A percentile compares a stretch with the other conserved stretches of the same genome.
phyloP scores from a whole-genome alignment of 2,329 filamentous ascomycete genomes.

The Phaeophleospora eucalypticola region DNA sequence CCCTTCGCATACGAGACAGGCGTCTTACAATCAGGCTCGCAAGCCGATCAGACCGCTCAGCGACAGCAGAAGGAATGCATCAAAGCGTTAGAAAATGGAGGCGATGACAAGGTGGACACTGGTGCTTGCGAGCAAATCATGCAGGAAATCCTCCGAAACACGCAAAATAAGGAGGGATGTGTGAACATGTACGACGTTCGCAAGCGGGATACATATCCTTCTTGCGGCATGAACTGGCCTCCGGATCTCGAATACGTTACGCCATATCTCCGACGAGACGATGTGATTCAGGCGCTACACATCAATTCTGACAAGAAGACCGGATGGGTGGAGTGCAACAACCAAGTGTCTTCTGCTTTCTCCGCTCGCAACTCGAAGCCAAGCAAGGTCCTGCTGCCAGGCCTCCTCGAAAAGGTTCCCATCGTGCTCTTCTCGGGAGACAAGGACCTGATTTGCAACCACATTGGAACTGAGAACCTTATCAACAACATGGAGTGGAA shows the following conservation, averaged over 20 bases:
- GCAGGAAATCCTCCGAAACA: conserved; percentile 64
- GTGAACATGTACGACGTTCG: conserved; percentile 97
- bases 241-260: conserved; percentile 73
- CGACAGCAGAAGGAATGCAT: conserved; percentile 65
- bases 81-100: conserved; percentile 55
- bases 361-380: conserved; percentile 66
- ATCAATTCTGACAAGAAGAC: conserved; percentile 75
- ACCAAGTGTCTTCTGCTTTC: conserved; percentile 71
- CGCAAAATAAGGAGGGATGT: conserved; percentile 58
- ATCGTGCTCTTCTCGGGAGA: conserved; percentile 89
- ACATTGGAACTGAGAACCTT: conserved; percentile 85
- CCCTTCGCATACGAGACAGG: conserved; percentile 74
- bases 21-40: conserved; percentile 64
- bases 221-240: conserved; percentile 98
- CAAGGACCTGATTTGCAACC: conserved; percentile 94
- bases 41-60: conserved; percentile 64
- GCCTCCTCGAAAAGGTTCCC: conserved; percentile 70
- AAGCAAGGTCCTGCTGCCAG: conserved; percentile 69
- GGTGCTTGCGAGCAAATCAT: conserved; percentile 72
- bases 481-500: conserved; percentile 92
- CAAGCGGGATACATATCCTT: conserved; percentile 71
- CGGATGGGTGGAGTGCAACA: conserved; percentile 88
- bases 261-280: conserved; percentile 77
- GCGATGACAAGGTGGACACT: conserved; percentile 61
- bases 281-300: conserved; percentile 76